Base-by-base conservation (phyloP, 805 yeast species). In the Yamadazyma endophytica region DNA sequence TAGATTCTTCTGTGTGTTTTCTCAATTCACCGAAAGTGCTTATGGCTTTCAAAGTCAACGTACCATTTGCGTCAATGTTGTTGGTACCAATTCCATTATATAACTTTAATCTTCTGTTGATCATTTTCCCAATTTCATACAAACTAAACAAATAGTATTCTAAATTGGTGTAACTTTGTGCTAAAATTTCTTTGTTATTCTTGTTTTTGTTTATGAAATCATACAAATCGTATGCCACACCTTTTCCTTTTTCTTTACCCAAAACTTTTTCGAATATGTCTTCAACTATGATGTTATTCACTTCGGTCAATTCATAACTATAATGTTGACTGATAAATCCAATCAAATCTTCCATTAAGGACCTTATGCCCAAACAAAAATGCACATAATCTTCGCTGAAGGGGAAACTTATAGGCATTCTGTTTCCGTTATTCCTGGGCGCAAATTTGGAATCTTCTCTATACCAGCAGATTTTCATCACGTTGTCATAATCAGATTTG, bases 371-470 rank as follows among this genome's bases (percentile, higher is more conserved):
- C 15, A 86, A 75, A 56, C 97, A 90, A 19, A 87, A 77, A 60
- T 86, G 82, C 16, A 95, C 89, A 48, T 87, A 89, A 37, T 87
- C 77, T 35, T 84, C 82, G 31, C 96, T 85, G 50, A 90, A 92
- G 11, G 97, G 97, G 32, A 65, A 64, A 6, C 60, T 55, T 2
- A 90, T 59, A 0, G 81, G 75, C 38, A 77, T 67, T 2, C 86
- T 82, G 36, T 74, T 75, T n/a, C n/a, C n/a, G 6, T 50, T 57
- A 41, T 48, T 56, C 30, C 52, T 50, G 4, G 68, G 70, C 1
- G 75, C 71, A 46, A 64, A 64, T 2, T 61, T 50, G 11, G 71
- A 71, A 32, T 64, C 71, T 3, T 73, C 73, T 30, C 70, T 66
- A 50, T 79, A 78, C 94, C 94, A 86, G 40, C 86, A 73, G 2